Conservation (phyloP, 1,284 basidiomycete genomes). For the Athelia sp. region DNA sequence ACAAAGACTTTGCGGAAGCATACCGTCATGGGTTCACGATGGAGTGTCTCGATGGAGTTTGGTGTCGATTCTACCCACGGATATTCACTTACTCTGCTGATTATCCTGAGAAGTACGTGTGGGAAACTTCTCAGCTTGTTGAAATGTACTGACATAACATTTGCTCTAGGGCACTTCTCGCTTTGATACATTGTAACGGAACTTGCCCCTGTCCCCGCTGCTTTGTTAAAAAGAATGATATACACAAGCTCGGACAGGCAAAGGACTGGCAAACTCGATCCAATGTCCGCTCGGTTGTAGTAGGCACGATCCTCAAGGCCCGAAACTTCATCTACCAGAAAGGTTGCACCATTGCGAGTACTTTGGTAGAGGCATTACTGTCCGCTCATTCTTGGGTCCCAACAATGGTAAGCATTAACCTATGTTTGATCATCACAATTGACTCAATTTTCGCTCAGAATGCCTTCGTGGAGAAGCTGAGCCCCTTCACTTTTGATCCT, state of each 20-base stretch:
- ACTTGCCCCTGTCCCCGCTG: slow-evolving; percentile 16
- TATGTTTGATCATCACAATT: background rate
- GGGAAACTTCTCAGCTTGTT: background rate
- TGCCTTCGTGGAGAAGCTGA: background rate
- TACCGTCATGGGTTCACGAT: slow-evolving; percentile 15
- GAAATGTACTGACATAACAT: background rate
- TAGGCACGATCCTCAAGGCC: background rate
- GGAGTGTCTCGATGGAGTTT: slow-evolving; percentile 12
- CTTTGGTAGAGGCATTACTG: background rate
- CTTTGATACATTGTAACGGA: slow-evolving; percentile 10
- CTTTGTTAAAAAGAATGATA: slow-evolving; percentile 7
- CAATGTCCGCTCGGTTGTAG: background rate
- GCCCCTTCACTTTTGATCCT: slow-evolving; percentile 4
- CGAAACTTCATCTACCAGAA: background rate
- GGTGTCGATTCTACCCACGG: slow-evolving; percentile 12
- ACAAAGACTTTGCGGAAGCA: slow-evolving; percentile 13
- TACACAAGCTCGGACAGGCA: slow-evolving; percentile 4
- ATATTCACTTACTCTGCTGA: slow-evolving; percentile 15
- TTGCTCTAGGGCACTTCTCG: slow-evolving; percentile 7
- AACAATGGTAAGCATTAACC: background rate
- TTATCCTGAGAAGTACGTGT: slow-evolving; percentile 14
- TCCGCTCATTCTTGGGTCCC: background rate
- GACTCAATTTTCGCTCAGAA: background rate
- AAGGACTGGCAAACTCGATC: background rate
- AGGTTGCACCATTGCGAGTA: background rate